Evolutionary conservation across 139 green algal genomes (phyloP).

Genomic region (Picochlorum costavermella): DNA sequence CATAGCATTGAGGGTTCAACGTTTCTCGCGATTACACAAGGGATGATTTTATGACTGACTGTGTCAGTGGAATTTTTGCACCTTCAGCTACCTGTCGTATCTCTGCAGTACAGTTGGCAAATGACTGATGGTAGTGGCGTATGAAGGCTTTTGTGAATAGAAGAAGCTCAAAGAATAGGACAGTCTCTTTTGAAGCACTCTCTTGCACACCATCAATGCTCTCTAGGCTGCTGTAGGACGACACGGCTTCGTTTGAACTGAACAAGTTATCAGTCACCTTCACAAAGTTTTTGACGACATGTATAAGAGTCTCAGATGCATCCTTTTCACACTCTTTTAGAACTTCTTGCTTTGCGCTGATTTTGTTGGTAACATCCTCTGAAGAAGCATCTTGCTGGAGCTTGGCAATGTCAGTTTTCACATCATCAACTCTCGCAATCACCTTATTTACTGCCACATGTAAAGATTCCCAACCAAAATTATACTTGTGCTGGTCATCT

Average conservation of each 20-base stretch:
- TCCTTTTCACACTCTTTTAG: not conserved
- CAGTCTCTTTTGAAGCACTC: not conserved
- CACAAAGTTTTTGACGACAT: not conserved
- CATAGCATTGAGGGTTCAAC: no score
- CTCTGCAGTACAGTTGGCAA: no score
- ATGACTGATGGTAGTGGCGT: not conserved
- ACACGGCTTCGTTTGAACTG: no score
- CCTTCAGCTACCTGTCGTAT: no score
- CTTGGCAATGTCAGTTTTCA: not conserved
- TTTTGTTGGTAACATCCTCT: not conserved
- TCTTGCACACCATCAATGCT: not conserved
- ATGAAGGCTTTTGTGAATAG: not conserved
- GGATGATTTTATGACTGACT: no score
- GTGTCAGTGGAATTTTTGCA: no score
- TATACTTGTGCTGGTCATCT: slow-evolving; percentile 23
- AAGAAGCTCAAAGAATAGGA: not conserved
- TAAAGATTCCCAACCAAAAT: slow-evolving; percentile 34
- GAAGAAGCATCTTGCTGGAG: not conserved
- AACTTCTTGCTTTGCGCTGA: not conserved
- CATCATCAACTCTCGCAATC: slow-evolving; percentile 32
- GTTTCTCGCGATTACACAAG: no score
- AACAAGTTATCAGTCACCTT: not conserved
- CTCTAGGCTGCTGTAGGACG: not conserved
- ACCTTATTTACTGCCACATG: slow-evolving; percentile 35
- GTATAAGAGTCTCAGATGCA: not conserved